Evolutionary conservation across 108 stramenopile genomes (phyloP).

Genomic region (Cyclotella sp.): DNA sequence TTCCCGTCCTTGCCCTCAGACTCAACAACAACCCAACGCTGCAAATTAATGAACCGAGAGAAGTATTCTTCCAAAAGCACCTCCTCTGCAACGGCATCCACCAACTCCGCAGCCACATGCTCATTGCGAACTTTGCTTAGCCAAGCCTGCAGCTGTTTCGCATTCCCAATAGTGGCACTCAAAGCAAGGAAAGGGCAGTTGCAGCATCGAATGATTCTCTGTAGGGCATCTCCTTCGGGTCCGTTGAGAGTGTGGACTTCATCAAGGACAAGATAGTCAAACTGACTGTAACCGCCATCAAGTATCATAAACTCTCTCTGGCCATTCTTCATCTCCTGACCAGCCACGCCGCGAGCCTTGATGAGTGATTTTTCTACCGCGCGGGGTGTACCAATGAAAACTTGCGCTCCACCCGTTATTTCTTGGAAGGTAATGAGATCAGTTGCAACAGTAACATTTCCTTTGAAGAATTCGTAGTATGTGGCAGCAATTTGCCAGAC

Average conservation of each 20-base stretch:
- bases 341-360: constrained; percentile 95
- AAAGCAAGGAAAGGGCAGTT: constrained; percentile 97
- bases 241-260: constrained; percentile 99
- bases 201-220: constrained; percentile 93
- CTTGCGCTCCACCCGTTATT: constrained; percentile 89
- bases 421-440: constrained; percentile 92
- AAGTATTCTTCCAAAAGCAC: constrained; percentile 90
- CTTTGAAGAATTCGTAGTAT: constrained; percentile 96
- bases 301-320: constrained; percentile 95
- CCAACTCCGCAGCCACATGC: constrained; percentile 69
- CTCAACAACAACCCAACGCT: constrained; percentile 92
- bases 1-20: constrained; percentile 87
- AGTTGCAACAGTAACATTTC: constrained; percentile 94
- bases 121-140: constrained; percentile 90
- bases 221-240: constrained; percentile 97
- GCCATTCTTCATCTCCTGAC: constrained; percentile 93
- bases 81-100: constrained; percentile 75
- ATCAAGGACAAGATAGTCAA: constrained; percentile 97
- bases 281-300: constrained; percentile 96
- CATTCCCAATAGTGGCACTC: constrained; percentile 99
- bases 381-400: constrained; percentile 97
- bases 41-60: constrained; percentile 98
- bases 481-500: constrained; percentile 99
- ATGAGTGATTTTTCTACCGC: constrained; percentile 93
- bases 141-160: constrained; percentile 93